Percentiles rank a stretch among this genome's conserved stretches.
These are phyloP conservation scores for Lolium rigidum DNA, from an alignment of 176 grass and related monocot species.

Conservation along the genomic window DNA sequence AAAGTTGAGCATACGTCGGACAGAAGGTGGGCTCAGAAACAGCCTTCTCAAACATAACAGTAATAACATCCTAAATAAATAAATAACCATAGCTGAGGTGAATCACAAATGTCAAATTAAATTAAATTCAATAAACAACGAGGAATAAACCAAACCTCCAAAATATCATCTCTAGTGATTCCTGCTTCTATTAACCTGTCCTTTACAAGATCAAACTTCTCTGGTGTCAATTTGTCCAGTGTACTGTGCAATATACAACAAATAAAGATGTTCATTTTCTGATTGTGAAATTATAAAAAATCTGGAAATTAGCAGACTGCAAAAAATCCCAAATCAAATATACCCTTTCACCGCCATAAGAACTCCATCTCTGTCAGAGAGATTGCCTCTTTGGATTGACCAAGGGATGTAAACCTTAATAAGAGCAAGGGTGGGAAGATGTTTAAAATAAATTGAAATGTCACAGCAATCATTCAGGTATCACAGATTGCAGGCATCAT, in stretches of 20 bases:
- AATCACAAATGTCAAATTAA: constrained; percentile 2
- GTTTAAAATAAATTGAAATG: constrained; percentile 29
- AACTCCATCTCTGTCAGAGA: constrained; percentile 52
- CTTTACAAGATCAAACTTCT: constrained; percentile 63
- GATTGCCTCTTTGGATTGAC: constrained; percentile 51
- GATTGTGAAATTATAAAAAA: not conserved
- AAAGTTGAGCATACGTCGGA: constrained; percentile 55
- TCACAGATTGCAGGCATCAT: not conserved
- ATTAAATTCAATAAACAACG: not conserved
- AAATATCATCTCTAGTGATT: constrained; percentile 54
- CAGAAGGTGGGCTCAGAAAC: constrained; percentile 21
- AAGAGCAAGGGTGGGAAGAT: constrained; percentile 43
- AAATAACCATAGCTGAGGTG: not conserved
- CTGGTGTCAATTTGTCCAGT: constrained; percentile 52
- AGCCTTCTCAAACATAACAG: constrained; percentile 57
- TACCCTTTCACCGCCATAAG: constrained; percentile 71
- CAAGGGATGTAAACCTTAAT: constrained; percentile 62
- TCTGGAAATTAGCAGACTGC: not conserved
- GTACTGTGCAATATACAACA: constrained; percentile 40
- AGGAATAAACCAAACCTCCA: constrained; percentile 43
- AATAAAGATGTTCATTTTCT: not conserved
- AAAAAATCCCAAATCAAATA: constrained; percentile 10
- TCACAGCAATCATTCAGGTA: not conserved
- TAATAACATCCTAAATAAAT: constrained; percentile 51
- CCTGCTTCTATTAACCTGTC: constrained; percentile 52